A percentile compares a stretch with the other conserved stretches of the same genome.
Conservation (phyloP, 2,329 filamentous ascomycete genomes). For the Ophiostoma fasciatum region DNA sequence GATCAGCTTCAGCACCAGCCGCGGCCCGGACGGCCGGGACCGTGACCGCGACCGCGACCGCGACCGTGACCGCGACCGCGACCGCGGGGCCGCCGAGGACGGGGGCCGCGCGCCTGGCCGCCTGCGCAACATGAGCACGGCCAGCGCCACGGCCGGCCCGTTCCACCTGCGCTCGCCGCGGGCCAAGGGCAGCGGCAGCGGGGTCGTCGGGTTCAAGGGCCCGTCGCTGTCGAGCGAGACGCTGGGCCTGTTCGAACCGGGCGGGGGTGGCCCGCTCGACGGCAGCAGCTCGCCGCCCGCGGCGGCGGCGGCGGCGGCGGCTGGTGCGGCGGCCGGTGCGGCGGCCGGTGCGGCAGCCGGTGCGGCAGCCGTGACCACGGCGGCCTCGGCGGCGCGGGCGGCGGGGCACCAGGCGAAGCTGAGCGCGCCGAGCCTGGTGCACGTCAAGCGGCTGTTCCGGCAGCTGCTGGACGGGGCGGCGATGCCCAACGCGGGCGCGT, state of each 20-base stretch:
- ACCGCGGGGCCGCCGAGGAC: constrained; percentile 25
- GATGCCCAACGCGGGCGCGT: constrained; percentile 58
- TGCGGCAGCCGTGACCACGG: too few relatives aligned
- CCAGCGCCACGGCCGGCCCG: constrained; percentile 44
- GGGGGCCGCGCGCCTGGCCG: constrained; percentile 41
- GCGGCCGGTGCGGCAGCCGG: too few relatives aligned
- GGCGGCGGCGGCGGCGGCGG: constrained; percentile 28
- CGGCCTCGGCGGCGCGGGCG: constrained; percentile 20
- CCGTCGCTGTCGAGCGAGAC: constrained; percentile 37
- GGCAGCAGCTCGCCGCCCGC: constrained; percentile 22
- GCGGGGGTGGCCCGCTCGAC: constrained; percentile 26
- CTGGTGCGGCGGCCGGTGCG: too few relatives aligned
- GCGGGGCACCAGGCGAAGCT: constrained; percentile 66
- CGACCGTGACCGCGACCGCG: constrained; percentile 58
- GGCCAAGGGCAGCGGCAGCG: constrained; percentile 36
- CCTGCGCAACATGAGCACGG: constrained; percentile 70
- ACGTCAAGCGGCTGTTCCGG: constrained; percentile 70
- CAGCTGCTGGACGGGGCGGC: constrained; percentile 68
- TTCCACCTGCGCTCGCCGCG: constrained; percentile 61
- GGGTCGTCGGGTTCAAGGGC: too few relatives aligned
- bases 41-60: too few relatives aligned
- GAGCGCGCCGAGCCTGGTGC: constrained; percentile 73
- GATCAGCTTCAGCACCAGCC: constrained; percentile 52
- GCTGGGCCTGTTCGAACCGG: constrained; percentile 30
- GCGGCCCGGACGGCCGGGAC: too few relatives aligned